Percentiles rank a stretch among this genome's conserved stretches.
phyloP scores from a whole-genome alignment of 495 filamentous ascomycete species.

The Durotheca rogersii region DNA sequence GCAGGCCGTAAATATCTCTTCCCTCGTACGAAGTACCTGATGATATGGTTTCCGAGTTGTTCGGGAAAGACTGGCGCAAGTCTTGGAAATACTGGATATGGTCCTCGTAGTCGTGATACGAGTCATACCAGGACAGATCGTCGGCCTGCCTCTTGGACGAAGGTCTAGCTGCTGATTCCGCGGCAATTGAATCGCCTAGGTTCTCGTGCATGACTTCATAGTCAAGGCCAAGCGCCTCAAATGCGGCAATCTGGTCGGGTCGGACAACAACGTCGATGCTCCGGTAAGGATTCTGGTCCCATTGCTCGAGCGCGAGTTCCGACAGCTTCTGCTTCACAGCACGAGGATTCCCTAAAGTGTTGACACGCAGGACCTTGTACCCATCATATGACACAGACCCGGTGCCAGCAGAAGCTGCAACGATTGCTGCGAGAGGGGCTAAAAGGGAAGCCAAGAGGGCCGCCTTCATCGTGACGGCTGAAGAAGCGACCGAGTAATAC shows the following conservation, averaged over 20 bases:
- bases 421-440: background rate
- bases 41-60: slow-evolving; percentile 46
- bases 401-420: slow-evolving; percentile 1
- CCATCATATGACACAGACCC: slow-evolving; percentile 36
- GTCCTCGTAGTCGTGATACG: slow-evolving; percentile 49
- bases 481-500: background rate
- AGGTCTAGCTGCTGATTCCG: slow-evolving; percentile 27
- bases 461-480: slow-evolving; percentile 1
- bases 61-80: slow-evolving; percentile 41
- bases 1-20: slow-evolving; percentile 49
- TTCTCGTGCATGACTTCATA: slow-evolving; percentile 46
- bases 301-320: slow-evolving; percentile 30
- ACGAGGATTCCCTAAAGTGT: slow-evolving; percentile 23
- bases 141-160: slow-evolving; percentile 11
- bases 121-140: slow-evolving; percentile 46
- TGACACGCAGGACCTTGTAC: slow-evolving; percentile 43
- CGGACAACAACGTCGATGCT: slow-evolving; percentile 43
- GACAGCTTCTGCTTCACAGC: slow-evolving; percentile 33
- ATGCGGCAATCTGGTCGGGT: slow-evolving; percentile 35
- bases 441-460: background rate
- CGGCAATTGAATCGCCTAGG: slow-evolving; percentile 43
- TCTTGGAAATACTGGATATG: slow-evolving; percentile 47
- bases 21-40: slow-evolving; percentile 48
- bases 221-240: slow-evolving; percentile 37
- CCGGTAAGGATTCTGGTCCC: slow-evolving; percentile 33